Conservation (phyloP, 2,329 filamentous ascomycete genomes). For the Colletotrichum camelliae region DNA sequence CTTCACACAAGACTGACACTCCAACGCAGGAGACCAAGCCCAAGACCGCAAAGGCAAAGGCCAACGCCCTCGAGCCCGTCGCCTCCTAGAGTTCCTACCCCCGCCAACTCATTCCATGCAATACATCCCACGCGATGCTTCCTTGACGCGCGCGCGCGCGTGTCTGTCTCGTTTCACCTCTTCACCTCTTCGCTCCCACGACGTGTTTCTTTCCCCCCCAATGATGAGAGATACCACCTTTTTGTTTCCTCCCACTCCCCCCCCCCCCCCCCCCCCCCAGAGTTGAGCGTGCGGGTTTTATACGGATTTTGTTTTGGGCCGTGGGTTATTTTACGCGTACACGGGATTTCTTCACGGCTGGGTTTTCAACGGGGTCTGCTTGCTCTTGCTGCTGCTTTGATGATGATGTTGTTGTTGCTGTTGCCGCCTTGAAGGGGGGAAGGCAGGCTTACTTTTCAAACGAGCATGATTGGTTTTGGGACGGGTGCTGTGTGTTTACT, state of each 20-base stretch:
- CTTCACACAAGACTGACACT: too few species aligned
- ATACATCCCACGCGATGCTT: not conserved
- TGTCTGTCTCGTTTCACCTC: too few species aligned
- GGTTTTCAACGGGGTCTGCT: not conserved
- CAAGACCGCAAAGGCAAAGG: slow-evolving; percentile 19
- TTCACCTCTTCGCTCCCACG: not conserved
- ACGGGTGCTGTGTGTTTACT: not conserved
- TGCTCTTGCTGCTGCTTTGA: not conserved
- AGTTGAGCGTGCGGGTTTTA: not conserved
- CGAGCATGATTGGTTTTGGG: not conserved
- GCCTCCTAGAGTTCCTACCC: not conserved
- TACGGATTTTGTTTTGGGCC: not conserved
- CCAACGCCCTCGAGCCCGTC: not conserved
- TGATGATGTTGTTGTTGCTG: not conserved
- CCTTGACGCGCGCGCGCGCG: not conserved
- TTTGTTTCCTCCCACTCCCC: not conserved
- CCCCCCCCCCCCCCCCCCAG: not conserved
- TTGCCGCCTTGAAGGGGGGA: not conserved
- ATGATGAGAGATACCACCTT: not conserved
- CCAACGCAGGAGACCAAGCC: slow-evolving; percentile 19
- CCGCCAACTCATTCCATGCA: not conserved
- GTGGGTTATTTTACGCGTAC: not conserved
- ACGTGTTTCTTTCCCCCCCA: not conserved
- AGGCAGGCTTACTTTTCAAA: not conserved
- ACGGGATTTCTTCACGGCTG: not conserved